These are phyloP conservation scores for Tieghemiomyces parasiticus DNA, from an alignment of 192 early-diverging fungal species.

Conservation along the genomic window DNA sequence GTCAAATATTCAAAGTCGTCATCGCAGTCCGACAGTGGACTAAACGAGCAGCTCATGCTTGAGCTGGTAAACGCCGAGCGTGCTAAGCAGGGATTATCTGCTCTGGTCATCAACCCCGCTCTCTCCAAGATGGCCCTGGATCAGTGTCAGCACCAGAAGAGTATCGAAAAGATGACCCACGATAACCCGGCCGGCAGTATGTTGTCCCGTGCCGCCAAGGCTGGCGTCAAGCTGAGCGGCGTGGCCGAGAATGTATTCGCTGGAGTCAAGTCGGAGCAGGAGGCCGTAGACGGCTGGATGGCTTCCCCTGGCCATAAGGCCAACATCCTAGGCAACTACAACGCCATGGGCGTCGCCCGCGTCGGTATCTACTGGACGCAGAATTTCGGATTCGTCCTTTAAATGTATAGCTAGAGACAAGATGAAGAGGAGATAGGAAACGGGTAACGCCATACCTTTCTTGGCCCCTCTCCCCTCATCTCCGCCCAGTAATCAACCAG, in stretches of 20 bases:
- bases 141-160: slow-evolving; percentile 17
- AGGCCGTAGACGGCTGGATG: slow-evolving; percentile 16
- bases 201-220: not conserved
- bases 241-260: slow-evolving; percentile 21
- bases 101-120: slow-evolving; percentile 8
- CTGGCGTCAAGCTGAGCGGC: slow-evolving; percentile 13
- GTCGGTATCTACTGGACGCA: slow-evolving; percentile 18
- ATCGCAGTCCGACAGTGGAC: not conserved
- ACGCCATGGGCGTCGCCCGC: slow-evolving; percentile 16
- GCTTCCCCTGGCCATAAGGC: slow-evolving; percentile 17
- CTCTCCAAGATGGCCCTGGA: slow-evolving; percentile 16
- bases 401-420: no score
- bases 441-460: no score
- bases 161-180: slow-evolving; percentile 17
- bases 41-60: slow-evolving; percentile 13
- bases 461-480: no score
- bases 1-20: not conserved
- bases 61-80: slow-evolving; percentile 15
- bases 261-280: slow-evolving; percentile 4
- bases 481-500: no score
- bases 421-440: no score
- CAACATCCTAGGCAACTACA: slow-evolving; percentile 20
- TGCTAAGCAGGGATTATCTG: slow-evolving; percentile 2
- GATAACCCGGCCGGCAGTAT: slow-evolving; percentile 7
- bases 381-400: slow-evolving; percentile 13